phyloP scores from a whole-genome alignment of 345 rosid species.

The Arabis alpina region DNA sequence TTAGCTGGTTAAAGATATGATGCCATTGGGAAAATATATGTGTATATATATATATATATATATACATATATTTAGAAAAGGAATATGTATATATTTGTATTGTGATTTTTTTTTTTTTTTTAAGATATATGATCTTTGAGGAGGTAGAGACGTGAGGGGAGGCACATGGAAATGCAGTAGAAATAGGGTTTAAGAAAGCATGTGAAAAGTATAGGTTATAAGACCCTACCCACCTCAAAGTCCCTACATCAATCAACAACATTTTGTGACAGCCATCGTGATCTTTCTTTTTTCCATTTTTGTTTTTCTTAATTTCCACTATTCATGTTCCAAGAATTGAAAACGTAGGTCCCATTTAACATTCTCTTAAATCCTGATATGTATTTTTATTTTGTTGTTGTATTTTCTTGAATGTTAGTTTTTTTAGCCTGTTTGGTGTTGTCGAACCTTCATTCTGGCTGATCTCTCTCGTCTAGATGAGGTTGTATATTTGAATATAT shows the following conservation, averaged over 20 bases:
- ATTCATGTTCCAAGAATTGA: slow-evolving; percentile 41
- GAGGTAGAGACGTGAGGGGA: slow-evolving; percentile 41
- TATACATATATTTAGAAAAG: no score
- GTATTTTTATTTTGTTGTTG: not conserved
- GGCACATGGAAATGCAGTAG: slow-evolving; percentile 48
- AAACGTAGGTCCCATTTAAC: slow-evolving; percentile 34
- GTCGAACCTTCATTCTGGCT: not conserved
- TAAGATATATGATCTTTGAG: not conserved
- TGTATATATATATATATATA: not conserved
- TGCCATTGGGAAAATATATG: not conserved
- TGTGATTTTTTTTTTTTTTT: no score
- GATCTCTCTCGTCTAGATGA: slow-evolving; percentile 1
- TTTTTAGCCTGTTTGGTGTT: not conserved
- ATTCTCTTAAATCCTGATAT: slow-evolving; percentile 31
- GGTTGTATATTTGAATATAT: not conserved
- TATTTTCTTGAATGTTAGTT: slow-evolving; percentile 5
- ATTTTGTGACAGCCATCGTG: slow-evolving; percentile 49
- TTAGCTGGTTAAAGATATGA: slow-evolving; percentile 7
- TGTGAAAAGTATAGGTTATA: slow-evolving; percentile 44
- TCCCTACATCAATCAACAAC: slow-evolving; percentile 40
- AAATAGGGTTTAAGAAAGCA: slow-evolving; percentile 48
- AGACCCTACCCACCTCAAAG: slow-evolving; percentile 39
- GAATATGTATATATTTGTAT: not conserved
- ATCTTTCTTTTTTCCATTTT: slow-evolving; percentile 26
- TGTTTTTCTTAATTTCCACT: slow-evolving; percentile 32